Conservation (phyloP, 2,329 filamentous ascomycete genomes). For the Knoxdaviesia capensis region DNA sequence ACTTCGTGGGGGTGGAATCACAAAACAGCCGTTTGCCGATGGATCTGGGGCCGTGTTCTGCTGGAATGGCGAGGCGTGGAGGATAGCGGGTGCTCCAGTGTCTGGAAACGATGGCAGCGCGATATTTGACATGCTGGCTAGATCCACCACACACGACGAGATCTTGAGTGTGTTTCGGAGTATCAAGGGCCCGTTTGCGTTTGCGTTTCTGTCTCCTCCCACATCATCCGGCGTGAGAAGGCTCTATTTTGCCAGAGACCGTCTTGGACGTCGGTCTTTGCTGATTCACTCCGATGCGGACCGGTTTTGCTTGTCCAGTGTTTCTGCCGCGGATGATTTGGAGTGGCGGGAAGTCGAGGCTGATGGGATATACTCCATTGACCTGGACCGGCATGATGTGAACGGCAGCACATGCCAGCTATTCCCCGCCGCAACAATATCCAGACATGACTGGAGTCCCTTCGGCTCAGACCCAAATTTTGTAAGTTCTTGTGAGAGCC, state of each 20-base stretch:
- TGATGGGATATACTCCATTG: constrained; percentile 56
- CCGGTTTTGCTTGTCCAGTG: constrained; percentile 46
- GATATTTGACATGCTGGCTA: constrained; percentile 38
- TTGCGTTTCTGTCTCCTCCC: constrained; percentile 52
- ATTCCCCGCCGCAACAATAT: not conserved
- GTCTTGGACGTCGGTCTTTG: constrained; percentile 69
- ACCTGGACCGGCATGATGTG: constrained; percentile 18
- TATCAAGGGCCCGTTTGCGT: constrained; percentile 72
- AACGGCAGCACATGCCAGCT: too few relatives aligned
- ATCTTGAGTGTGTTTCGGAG: constrained; percentile 33
- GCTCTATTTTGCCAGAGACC: constrained; percentile 72
- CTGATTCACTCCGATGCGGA: constrained; percentile 29
- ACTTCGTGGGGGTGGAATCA: constrained; percentile 55
- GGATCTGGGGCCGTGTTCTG: constrained; percentile 46
- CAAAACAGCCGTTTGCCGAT: constrained; percentile 53
- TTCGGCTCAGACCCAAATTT: not conserved
- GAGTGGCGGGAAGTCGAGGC: constrained; percentile 69
- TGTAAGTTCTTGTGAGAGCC: constrained; percentile 6
- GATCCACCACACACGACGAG: constrained; percentile 10
- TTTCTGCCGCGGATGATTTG: constrained; percentile 31
- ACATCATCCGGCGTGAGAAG: constrained; percentile 20
- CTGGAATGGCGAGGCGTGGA: constrained; percentile 98
- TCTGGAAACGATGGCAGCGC: constrained; percentile 57
- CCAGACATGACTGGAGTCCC: not conserved
- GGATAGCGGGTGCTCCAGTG: constrained; percentile 36